Evolutionary conservation across 2,329 filamentous ascomycete species (phyloP), one percentile per base, ranked within the genome.

Genomic region (Pseudocercospora fijiensis): DNA sequence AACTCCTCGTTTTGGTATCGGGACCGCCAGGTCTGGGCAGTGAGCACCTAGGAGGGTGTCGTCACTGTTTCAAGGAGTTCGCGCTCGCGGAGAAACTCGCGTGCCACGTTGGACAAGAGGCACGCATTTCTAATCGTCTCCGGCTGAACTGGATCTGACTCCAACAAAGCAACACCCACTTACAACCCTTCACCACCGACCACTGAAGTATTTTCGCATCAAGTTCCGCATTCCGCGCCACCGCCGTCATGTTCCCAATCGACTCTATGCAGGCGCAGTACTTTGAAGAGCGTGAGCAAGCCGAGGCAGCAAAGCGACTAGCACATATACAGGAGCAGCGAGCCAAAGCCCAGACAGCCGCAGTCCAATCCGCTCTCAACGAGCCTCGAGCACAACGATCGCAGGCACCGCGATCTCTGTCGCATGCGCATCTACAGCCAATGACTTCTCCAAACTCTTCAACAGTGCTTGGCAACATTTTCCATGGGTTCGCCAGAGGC

Each of bases 211-310:
- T 37, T 30, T 37, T 16, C 2, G 6, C 18, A 11, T 10, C 43
- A 45, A 22, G 1, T 45, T 16, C 24, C 51, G 6, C 30, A 8
- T 4, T 27, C 13, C 5, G 13, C 26, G 27, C 26, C 5, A 28
- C 51, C 26, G 22, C n/a, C 62, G 72, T 27, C 26, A 75, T 76
- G 73, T 75, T 73, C 63, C 70, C 73, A n/a, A 69, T 70, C 66
- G 74, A 76, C 59, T 65, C 67, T 52, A 63, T 76, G 26, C 72
- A 70, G 10, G 63, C 73, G n/a, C 56, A 66, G 30, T 76, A 75
- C 69, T 69, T 67, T 65, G 74, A 75, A 56, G 73, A 74, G 63
- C 73, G 74, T 57, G 63, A 66, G 27, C 66, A 67, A 20, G 68
- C 67, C 37, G 70, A 72, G 43, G 63, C 69, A 37, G 69, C 66